phyloP scores from a whole-genome alignment of 495 filamentous ascomycete species.

The Xylaria castorea region DNA sequence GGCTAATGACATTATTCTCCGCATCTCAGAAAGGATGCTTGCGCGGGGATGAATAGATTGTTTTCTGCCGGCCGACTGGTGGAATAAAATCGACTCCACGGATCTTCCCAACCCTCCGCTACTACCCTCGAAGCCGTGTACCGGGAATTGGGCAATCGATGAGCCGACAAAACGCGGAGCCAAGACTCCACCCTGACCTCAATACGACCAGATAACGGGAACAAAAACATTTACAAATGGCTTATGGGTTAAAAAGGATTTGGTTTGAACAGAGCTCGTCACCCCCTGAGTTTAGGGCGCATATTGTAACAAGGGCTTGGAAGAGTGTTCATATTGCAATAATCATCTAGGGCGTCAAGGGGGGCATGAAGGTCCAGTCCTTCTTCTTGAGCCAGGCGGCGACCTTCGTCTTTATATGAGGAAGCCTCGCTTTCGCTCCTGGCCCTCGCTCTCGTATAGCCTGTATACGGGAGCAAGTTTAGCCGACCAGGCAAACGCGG shows the following conservation, averaged over 20 bases:
- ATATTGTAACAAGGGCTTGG: too few species aligned
- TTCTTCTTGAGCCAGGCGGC: too few species aligned
- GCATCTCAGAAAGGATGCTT: neutral
- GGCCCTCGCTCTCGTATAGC: too few species aligned
- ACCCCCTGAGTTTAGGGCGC: neutral
- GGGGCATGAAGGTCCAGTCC: too few species aligned
- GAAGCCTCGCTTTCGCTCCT: too few species aligned
- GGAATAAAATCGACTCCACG: conserved; percentile 15
- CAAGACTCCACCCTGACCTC: neutral
- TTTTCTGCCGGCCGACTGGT: conserved; percentile 21
- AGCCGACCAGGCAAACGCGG: too few species aligned
- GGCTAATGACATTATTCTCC: conserved; percentile 22
- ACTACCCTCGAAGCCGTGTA: conserved; percentile 4
- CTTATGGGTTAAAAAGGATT: neutral
- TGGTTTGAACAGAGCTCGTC: neutral
- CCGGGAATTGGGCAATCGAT: conserved; percentile 6
- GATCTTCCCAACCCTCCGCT: neutral
- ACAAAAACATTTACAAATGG: neutral
- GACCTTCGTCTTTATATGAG: too few species aligned
- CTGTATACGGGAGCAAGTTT: too few species aligned
- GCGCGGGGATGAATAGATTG: neutral
- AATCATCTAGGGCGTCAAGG: too few species aligned
- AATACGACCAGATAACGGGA: neutral
- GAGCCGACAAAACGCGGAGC: neutral
- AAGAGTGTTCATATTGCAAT: too few species aligned